Evolutionary conservation across 257 asterid species (phyloP), one percentile per base, ranked within the genome.

Genomic region (Nicotiana otophora): DNA sequence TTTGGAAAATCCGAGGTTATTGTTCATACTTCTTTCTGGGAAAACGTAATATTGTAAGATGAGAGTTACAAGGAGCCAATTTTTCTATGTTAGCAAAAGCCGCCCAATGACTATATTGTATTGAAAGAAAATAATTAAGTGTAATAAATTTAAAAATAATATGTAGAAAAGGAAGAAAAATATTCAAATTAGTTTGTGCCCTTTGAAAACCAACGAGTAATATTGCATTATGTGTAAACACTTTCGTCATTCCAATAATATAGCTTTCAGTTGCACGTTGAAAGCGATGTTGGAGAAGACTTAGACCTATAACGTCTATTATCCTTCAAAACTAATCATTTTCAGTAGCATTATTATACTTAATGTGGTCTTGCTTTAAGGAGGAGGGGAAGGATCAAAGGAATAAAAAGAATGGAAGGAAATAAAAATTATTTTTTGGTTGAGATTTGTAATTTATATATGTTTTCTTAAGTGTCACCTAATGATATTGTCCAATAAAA

Each of bases 201-300:
- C 34, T 54, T 70, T 70, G 12, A 70, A 23, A 17, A 23, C 39
- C 79, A 72, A 23, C 61, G 48, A 23, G 0, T 57, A 57, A 72
- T 46, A 46, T 63, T 63, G 69, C 36, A 63, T 26, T 63, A 1
- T 26, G 19, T 26, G 69, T 5, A 23, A 62, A 63, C 69, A 63
- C 69, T 10, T 63, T 63, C 17, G 69, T 26, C 69, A 63, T 63
- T 17, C 36, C 36, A 63, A 63, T 53, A 11, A 53, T 14, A 12
- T 72, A 23, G 14, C 60, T 70, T 42, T 42, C 78, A 72, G 20
- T 72, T 46, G 79, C n/a, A 23, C 36, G 79, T 46, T 46, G 61
- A 72, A 72, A 72, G 11, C 61, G 62, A 74, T 74, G 62, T 64
- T 31, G 61, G 33, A 76, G 78, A 76, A 19, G 57, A 75, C 46